These are phyloP conservation scores for Metschnikowia vanudenii DNA, from an alignment of 805 yeast species.

Conservation along the genomic window DNA sequence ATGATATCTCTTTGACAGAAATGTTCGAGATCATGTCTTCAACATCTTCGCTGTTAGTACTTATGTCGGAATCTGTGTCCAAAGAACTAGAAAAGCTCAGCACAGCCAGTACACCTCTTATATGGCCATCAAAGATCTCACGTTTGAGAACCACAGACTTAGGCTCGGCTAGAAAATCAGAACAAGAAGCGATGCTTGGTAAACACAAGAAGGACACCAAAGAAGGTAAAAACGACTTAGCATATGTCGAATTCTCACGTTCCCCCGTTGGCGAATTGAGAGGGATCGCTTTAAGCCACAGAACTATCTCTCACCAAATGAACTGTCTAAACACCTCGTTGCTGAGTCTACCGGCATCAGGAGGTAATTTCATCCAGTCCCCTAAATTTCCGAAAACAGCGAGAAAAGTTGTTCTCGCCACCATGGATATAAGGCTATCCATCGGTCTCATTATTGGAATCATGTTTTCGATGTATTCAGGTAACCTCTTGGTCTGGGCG, in stretches of 20 bases:
- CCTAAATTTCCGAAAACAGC: slow-evolving; percentile 33
- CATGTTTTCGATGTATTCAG: slow-evolving; percentile 77
- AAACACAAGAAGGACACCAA: slow-evolving; percentile 16
- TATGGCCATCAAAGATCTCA: slow-evolving; percentile 72
- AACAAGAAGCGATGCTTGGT: slow-evolving; percentile 25
- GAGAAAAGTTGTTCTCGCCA: slow-evolving; percentile 53
- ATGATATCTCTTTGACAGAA: slow-evolving; percentile 66
- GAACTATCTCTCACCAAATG: slow-evolving; percentile 88
- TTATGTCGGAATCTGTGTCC: slow-evolving; percentile 77
- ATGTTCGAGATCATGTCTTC: slow-evolving; percentile 66
- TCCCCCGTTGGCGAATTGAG: slow-evolving; percentile 88
- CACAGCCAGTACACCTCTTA: slow-evolving; percentile 37
- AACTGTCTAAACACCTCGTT: slow-evolving; percentile 66
- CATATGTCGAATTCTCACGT: slow-evolving; percentile 89
- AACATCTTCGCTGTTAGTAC: slow-evolving; percentile 73
- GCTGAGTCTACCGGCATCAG: slow-evolving; percentile 61
- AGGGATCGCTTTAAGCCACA: slow-evolving; percentile 91
- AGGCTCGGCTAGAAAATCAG: slow-evolving; percentile 54
- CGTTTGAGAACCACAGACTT: slow-evolving; percentile 86
- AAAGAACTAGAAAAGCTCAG: slow-evolving; percentile 70
- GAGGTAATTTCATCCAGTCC: slow-evolving; percentile 49
- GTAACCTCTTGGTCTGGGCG: slow-evolving; percentile 77
- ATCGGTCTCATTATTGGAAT: slow-evolving; percentile 85
- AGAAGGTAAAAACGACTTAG: slow-evolving; percentile 52
- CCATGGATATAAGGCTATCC: slow-evolving; percentile 49